These are phyloP conservation scores for Aspergillus conjunctus DNA, from an alignment of 495 filamentous ascomycete species.

Conservation along the genomic window DNA sequence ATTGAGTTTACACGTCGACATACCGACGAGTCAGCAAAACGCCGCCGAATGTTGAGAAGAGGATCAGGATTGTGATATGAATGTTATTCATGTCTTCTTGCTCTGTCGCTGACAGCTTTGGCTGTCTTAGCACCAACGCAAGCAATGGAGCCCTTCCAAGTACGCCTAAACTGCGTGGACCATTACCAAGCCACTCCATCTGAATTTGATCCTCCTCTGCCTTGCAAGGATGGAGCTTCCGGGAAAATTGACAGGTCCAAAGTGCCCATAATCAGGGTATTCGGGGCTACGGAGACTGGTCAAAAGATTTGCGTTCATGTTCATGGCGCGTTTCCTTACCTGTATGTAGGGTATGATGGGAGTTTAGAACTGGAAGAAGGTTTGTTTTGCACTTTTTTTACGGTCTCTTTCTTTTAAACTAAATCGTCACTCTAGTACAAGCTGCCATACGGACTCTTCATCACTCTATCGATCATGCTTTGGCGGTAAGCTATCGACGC, in stretches of 20 bases:
- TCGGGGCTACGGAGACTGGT: conserved; percentile 91
- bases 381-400: conserved; percentile 35
- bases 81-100: conserved; percentile 14
- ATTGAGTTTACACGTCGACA: conserved; percentile 6
- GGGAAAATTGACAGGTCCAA: conserved; percentile 59
- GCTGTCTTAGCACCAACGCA: conserved; percentile 24
- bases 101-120: conserved; percentile 35
- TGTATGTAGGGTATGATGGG: conserved; percentile 86
- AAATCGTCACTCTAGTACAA: conserved; percentile 53
- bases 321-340: conserved; percentile 92
- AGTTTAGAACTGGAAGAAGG: conserved; percentile 65
- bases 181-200: conserved; percentile 81
- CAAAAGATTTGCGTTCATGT: conserved; percentile 97
- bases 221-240: conserved; percentile 53
- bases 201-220: conserved; percentile 78
- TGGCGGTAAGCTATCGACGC: conserved; percentile 78
- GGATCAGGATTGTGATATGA: conserved; percentile 14
- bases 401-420: conserved; percentile 2
- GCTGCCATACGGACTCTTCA: conserved; percentile 73
- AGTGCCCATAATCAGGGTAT: conserved; percentile 87
- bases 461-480: conserved; percentile 79
- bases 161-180: conserved; percentile 94
- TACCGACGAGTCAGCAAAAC: background rate
- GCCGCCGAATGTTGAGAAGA: background rate
- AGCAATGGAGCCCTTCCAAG: conserved; percentile 70